These are phyloP conservation scores for Trametes elegans DNA, from an alignment of 768 basidiomycete genomes.

Conservation along the genomic window DNA sequence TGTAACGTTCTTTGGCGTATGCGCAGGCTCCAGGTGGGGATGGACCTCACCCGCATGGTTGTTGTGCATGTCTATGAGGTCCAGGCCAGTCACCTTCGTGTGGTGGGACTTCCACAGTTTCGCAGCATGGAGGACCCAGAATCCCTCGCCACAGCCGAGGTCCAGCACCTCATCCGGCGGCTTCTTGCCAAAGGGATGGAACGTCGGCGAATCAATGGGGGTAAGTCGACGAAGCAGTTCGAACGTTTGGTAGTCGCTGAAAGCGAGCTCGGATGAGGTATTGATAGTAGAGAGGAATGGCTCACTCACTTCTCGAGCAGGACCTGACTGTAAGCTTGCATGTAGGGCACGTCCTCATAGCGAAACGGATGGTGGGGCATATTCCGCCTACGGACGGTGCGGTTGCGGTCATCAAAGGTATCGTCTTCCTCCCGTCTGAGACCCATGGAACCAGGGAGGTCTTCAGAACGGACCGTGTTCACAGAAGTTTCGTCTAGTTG, in stretches of 20 bases:
- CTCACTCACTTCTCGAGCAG: constrained; percentile 58
- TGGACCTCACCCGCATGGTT: constrained; percentile 15
- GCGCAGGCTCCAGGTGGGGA: constrained; percentile 10
- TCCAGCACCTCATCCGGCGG: constrained; percentile 61
- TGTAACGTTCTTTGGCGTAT: constrained; percentile 39
- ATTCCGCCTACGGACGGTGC: constrained; percentile 9
- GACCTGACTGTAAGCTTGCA: constrained; percentile 63
- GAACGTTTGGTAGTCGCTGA: constrained; percentile 58
- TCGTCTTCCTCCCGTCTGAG: constrained; percentile 4
- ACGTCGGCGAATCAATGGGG: constrained; percentile 54
- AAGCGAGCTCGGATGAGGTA: too few species aligned
- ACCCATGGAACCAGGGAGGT: constrained; percentile 1
- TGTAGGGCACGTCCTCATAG: constrained; percentile 44
- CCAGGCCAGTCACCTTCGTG: constrained; percentile 61
- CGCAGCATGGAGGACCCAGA: constrained; percentile 67
- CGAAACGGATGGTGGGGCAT: constrained; percentile 43
- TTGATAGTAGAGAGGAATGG: too few species aligned
- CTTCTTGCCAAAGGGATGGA: constrained; percentile 47
- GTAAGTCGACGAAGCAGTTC: constrained; percentile 55
- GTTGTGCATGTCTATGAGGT: constrained; percentile 46
- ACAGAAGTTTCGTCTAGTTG: constrained; percentile 5
- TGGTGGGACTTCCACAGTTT: constrained; percentile 50
- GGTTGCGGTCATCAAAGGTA: constrained; percentile 17
- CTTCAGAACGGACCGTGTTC: constrained; percentile 1
- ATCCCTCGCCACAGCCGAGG: constrained; percentile 71